These are phyloP conservation scores for Aspergillus sp. DNA, from an alignment of 2,329 filamentous ascomycete genomes.

Conservation along the genomic window DNA sequence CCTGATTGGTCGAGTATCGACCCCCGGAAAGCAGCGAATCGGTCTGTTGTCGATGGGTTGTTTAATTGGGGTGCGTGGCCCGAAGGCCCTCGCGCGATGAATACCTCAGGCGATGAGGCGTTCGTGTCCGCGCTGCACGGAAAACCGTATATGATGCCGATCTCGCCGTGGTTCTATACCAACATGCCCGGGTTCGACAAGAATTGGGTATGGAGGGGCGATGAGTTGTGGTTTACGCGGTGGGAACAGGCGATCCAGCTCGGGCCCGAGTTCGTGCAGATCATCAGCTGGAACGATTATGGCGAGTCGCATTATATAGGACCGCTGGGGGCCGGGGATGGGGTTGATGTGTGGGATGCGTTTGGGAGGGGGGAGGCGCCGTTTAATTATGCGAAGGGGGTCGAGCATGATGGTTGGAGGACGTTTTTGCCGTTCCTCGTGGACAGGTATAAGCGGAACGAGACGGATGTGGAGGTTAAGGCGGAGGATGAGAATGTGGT, in stretches of 20 bases:
- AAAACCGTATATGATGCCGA: conserved; percentile 53
- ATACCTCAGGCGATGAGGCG: conserved; percentile 33
- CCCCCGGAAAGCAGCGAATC: conserved; percentile 26
- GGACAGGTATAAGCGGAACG: conserved; percentile 32
- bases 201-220: conserved; percentile 63
- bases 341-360: conserved; percentile 40
- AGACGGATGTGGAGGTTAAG: conserved; percentile 14
- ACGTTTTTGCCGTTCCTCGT: conserved; percentile 34
- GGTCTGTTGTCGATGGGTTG: conserved; percentile 36
- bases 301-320: conserved; percentile 61
- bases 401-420: conserved; percentile 31
- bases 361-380: conserved; percentile 37
- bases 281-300: conserved; percentile 62
- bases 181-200: conserved; percentile 57
- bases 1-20: conserved; percentile 46
- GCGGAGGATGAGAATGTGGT: conserved; percentile 22
- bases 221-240: conserved; percentile 59
- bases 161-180: conserved; percentile 59
- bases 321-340: conserved; percentile 37
- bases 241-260: conserved; percentile 56
- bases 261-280: conserved; percentile 53
- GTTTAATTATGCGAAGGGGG: conserved; percentile 26
- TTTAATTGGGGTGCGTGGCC: conserved; percentile 48
- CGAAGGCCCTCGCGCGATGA: conserved; percentile 36
- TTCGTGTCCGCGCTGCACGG: conserved; percentile 38